Evolutionary conservation across 139 green algal species (phyloP).

Genomic region (Axilococcus clingmanii): DNA sequence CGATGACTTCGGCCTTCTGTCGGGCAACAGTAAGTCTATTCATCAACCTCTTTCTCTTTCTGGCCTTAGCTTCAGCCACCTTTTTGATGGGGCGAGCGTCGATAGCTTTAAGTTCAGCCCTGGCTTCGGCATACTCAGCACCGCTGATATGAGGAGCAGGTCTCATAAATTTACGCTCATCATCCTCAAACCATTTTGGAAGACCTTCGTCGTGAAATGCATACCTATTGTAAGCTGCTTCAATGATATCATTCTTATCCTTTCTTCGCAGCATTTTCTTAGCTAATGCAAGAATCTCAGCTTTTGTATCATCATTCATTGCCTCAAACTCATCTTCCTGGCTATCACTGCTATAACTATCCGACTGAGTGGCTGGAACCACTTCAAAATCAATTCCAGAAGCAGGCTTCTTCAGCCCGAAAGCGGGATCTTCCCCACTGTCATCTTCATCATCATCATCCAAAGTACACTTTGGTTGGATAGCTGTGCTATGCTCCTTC

Average conservation of each 20-base stretch:
- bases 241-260: constrained; percentile 76
- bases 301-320: constrained; percentile 25
- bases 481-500: not conserved
- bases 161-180: constrained; percentile 58
- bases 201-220: constrained; percentile 74
- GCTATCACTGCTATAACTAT: constrained; percentile 21
- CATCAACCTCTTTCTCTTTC: constrained; percentile 68
- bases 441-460: constrained; percentile 20
- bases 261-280: constrained; percentile 69
- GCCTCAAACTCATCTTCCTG: constrained; percentile 37
- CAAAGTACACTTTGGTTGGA: not conserved
- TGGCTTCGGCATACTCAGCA: constrained; percentile 75
- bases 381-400: constrained; percentile 30
- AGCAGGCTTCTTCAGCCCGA: constrained; percentile 1
- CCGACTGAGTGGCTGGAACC: constrained; percentile 22
- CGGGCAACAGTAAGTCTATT: constrained; percentile 43
- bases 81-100: constrained; percentile 93
- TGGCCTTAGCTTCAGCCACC: constrained; percentile 85
- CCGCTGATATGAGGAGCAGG: constrained; percentile 14
- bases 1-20: constrained; percentile 65
- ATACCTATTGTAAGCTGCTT: constrained; percentile 90
- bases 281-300: constrained; percentile 73
- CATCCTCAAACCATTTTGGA: constrained; percentile 83
- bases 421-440: constrained; percentile 12
- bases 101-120: constrained; percentile 62